Evolutionary conservation across 1,284 basidiomycete species (phyloP).

Genomic region (Clitocybe nebularis): DNA sequence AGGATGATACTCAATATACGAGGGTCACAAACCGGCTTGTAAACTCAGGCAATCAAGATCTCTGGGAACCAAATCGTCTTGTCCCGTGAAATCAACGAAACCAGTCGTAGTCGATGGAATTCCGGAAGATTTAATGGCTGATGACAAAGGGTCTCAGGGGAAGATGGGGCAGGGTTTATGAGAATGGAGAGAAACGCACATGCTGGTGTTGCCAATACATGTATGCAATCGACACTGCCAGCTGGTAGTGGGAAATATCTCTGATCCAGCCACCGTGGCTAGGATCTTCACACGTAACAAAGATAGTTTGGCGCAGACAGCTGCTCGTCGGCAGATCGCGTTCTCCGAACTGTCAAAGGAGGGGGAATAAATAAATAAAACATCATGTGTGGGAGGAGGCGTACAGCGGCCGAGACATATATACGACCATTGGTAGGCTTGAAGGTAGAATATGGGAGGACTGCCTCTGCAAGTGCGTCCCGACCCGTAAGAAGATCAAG

Average conservation of each 20-base stretch:
- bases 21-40: no score
- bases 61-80: not conserved
- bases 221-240: not conserved
- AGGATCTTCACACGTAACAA: not conserved
- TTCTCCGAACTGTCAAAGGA: not conserved
- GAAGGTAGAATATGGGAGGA: not conserved
- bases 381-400: not conserved
- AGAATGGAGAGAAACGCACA: not conserved
- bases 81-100: not conserved
- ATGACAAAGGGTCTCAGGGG: not conserved
- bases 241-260: not conserved
- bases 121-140: not conserved
- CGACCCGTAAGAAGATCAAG: not conserved
- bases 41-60: no score
- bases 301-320: not conserved
- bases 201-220: conserved; percentile 1
- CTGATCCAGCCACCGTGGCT: not conserved
- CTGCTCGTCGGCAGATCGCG: not conserved
- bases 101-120: not conserved
- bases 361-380: no score
- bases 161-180: not conserved
- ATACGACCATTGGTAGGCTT: not conserved
- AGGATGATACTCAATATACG: no score
- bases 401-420: not conserved
- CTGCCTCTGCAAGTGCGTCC: not conserved